Evolutionary conservation across 805 yeast genomes (phyloP).

Genomic region (Nakazawaea holstii): DNA sequence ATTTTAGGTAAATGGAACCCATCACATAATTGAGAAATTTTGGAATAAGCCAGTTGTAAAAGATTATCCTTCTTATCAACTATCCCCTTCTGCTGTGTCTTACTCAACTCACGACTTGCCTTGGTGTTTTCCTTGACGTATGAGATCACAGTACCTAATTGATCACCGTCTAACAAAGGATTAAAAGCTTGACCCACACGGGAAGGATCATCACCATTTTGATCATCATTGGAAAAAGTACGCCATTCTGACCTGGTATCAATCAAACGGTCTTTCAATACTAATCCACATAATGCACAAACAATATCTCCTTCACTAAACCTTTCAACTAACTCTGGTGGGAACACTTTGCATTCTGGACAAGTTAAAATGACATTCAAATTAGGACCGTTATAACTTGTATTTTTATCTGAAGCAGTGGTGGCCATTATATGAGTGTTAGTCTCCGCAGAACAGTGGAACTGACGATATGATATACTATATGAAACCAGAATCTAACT

Average conservation of each 20-base stretch:
- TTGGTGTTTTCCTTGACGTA: slow-evolving; percentile 80
- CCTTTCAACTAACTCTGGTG: slow-evolving; percentile 92
- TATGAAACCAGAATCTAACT: neutral
- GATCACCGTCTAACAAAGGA: slow-evolving; percentile 86
- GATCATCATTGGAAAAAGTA: slow-evolving; percentile 96
- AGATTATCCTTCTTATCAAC: slow-evolving; percentile 88
- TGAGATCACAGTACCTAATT: slow-evolving; percentile 88
- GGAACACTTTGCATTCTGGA: slow-evolving; percentile 93
- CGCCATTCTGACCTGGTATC: slow-evolving; percentile 99
- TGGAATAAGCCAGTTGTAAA: slow-evolving; percentile 81
- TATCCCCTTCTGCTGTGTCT: slow-evolving; percentile 82
- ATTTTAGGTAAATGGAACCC: slow-evolving; percentile 92
- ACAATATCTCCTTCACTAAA: slow-evolving; percentile 97
- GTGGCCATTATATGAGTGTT: neutral
- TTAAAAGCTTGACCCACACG: slow-evolving; percentile 99
- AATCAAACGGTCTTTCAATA: slow-evolving; percentile 83
- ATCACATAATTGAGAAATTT: slow-evolving; percentile 93
- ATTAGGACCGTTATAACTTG: slow-evolving; percentile 57
- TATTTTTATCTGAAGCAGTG: neutral
- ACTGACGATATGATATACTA: too few relatives aligned
- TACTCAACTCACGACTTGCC: slow-evolving; percentile 81
- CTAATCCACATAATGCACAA: slow-evolving; percentile 96
- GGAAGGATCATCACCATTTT: slow-evolving; percentile 95
- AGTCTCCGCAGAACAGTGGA: neutral
- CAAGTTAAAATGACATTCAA: slow-evolving; percentile 86